A percentile compares a stretch with the other conserved stretches of the same genome.
Conservation (phyloP, 2,329 filamentous ascomycete genomes). For the Phoma sp. region DNA sequence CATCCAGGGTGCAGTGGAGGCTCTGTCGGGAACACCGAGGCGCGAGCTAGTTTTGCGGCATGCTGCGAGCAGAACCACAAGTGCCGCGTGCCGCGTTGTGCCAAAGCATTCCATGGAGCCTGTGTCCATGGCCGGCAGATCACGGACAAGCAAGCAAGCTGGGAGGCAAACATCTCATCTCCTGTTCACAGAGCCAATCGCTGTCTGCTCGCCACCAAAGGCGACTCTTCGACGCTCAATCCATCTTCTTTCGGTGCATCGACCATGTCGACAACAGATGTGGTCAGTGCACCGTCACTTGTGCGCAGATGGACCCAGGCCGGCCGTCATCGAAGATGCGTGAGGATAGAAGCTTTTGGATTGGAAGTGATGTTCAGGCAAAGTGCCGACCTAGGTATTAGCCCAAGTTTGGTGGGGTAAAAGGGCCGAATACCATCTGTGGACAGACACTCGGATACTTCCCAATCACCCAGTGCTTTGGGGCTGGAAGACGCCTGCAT, state of each 20-base stretch:
- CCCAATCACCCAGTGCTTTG: slow-evolving; percentile 1
- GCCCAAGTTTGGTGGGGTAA: neutral
- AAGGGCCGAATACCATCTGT: neutral
- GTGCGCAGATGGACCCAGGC: neutral
- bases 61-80: neutral
- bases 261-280: neutral
- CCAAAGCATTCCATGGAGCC: slow-evolving; percentile 3
- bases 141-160: neutral
- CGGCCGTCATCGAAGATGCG: neutral
- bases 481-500: neutral
- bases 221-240: neutral
- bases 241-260: neutral
- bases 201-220: too few species aligned
- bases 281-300: neutral
- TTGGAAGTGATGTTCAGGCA: neutral
- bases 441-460: neutral
- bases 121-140: neutral
- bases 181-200: neutral
- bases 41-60: neutral
- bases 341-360: neutral
- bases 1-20: neutral
- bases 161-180: slow-evolving; percentile 3
- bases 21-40: slow-evolving; percentile 9
- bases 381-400: neutral
- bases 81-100: neutral